Evolutionary conservation across 495 filamentous ascomycete species (phyloP), one percentile per base, ranked within the genome.

Genomic region (Penicillium samsonianum): DNA sequence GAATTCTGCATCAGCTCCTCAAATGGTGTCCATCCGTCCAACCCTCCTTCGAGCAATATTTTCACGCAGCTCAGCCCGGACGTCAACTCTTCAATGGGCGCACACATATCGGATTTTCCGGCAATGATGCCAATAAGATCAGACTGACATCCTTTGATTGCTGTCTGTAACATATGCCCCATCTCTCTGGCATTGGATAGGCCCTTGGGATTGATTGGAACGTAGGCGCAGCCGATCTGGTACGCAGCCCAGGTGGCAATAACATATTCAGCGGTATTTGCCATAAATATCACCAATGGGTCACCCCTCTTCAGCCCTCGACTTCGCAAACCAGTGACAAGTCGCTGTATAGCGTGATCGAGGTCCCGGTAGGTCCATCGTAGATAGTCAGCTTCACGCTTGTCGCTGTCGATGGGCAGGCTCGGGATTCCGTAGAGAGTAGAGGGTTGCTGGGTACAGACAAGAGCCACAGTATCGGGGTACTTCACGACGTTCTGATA

Each of bases 221-320:
- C 53, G 37, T 65, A 43, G n/a, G 40, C 25, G 12, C 55, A 58
- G 5, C 62, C 65, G 23, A 67, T 54, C 14, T 22, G 38, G 30
- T 62, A 65, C 7, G 58, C 65, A n/a, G 62, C 65, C 56, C 55
- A 58, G 1, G 56, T 65, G 3, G 62, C 30, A 49, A 65, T 53
- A 5, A 67, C 50, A 52, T 57, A 65, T 48, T 67, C 65, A 41
- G 55, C 64, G 9, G 37, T 38, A 53, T 65, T 65, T 6, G 45
- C 19, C 17, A 45, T 41, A 20, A 64, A 60, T 0, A 58, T 52
- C 17, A 66, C 16, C 17, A 66, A 33, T 30, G 54, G 57, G 22
- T 35, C 43, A 7, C 54, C 64, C 44, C 23, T 43, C 16, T 42
- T 44, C 8, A 63, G 17, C 3, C 60, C 56, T 20, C 30, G 41